phyloP scores from a whole-genome alignment of 129 eudicot genomes.

The Tanacetum coccineum region DNA sequence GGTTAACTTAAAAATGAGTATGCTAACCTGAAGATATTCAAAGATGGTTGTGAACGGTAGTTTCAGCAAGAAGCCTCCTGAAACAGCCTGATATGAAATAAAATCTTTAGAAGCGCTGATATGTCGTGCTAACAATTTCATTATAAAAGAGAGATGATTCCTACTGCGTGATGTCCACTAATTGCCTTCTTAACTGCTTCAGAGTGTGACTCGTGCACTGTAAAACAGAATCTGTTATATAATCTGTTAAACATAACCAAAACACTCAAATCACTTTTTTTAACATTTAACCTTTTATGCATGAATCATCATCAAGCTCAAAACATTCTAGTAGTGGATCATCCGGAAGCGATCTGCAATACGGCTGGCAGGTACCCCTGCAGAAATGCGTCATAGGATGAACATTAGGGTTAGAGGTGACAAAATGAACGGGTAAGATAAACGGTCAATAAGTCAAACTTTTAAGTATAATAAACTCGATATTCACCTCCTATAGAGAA shows the following conservation, averaged over 20 bases:
- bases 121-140: background rate
- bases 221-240: slow-evolving; percentile 12
- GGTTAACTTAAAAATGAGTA: background rate
- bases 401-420: background rate
- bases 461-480: slow-evolving; percentile 1
- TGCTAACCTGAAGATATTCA: slow-evolving; percentile 91
- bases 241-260: background rate
- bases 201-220: slow-evolving; percentile 57
- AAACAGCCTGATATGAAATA: slow-evolving; percentile 62
- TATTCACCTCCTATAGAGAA: slow-evolving; percentile 71
- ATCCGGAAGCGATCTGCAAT: slow-evolving; percentile 84
- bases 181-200: slow-evolving; percentile 62
- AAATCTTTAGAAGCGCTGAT: background rate
- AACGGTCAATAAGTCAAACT: slow-evolving; percentile 1
- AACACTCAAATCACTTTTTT: too few species aligned
- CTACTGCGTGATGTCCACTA: slow-evolving; percentile 54
- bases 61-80: slow-evolving; percentile 62
- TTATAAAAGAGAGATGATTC: slow-evolving; percentile 11
- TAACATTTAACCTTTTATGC: too few species aligned
- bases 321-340: slow-evolving; percentile 94
- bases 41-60: slow-evolving; percentile 88
- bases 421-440: too few species aligned
- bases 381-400: slow-evolving; percentile 7
- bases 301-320: slow-evolving; percentile 42
- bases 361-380: slow-evolving; percentile 98